Evolutionary conservation across 2,329 filamentous ascomycete species (phyloP).

Genomic region (Fusarium paranaense): DNA sequence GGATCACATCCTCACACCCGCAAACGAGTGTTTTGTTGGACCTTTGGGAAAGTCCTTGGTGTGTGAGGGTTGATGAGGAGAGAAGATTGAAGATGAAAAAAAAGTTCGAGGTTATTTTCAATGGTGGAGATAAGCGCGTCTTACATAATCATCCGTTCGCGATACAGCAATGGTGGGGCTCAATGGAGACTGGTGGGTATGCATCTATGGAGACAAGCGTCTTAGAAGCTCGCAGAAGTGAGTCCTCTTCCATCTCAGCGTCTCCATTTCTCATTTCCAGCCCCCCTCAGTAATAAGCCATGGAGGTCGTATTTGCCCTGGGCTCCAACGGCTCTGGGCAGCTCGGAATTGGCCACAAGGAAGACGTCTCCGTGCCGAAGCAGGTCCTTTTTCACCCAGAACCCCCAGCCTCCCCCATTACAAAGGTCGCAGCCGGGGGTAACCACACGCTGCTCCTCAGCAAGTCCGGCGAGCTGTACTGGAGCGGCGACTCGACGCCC

Average conservation of each 20-base stretch:
- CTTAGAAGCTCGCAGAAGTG: conserved; percentile 25
- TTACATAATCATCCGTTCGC: conserved; percentile 39
- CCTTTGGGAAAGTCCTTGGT: conserved; percentile 21
- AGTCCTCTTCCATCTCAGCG: neutral
- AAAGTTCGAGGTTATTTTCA: conserved; percentile 38
- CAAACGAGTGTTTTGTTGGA: conserved; percentile 19
- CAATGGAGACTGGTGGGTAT: conserved; percentile 9
- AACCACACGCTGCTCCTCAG: conserved; percentile 86
- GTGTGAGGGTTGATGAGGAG: conserved; percentile 28
- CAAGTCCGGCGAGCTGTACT: conserved; percentile 69
- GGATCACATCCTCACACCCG: conserved; percentile 44
- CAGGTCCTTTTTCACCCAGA: conserved; percentile 66
- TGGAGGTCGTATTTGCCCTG: conserved; percentile 73
- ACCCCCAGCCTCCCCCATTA: conserved; percentile 50
- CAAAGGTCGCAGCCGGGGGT: conserved; percentile 72
- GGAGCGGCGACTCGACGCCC: conserved; percentile 69
- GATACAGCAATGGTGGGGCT: conserved; percentile 39
- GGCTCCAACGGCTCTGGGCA: conserved; percentile 84
- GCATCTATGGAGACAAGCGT: conserved; percentile 35
- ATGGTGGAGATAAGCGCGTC: conserved; percentile 31
- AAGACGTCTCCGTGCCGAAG: conserved; percentile 77
- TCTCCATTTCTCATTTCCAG: conserved; percentile 14
- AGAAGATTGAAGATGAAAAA: conserved; percentile 31
- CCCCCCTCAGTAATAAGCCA: conserved; percentile 19
- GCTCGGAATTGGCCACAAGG: conserved; percentile 76